Evolutionary conservation across 768 basidiomycete genomes (phyloP), one percentile per base, ranked within the genome.

Genomic region (Jaapia argillacea): DNA sequence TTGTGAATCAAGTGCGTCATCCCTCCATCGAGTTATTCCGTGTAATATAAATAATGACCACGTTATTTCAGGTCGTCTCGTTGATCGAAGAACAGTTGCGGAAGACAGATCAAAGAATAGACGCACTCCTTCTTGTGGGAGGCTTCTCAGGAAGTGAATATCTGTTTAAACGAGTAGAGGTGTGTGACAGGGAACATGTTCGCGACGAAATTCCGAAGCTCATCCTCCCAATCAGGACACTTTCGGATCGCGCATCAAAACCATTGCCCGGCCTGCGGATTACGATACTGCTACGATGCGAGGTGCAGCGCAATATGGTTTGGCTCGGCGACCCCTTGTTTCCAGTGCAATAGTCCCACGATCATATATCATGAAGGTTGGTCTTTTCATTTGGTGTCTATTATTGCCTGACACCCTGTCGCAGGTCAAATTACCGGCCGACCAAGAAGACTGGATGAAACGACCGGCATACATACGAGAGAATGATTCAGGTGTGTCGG

Each of bases 261-360:
- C 86, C 45, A 85, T 92, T 55, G 83, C 81, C 25, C 77, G 90
- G 41, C 89, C 90, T 22, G 70, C 79, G 27, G 89, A 93, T 63
- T 81, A 85, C 23, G 90, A 92, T 56, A 90, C 89, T 12, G 90
- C 90, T 2, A 92, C 89, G 1, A 65, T 84, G 44, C 81, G 88
- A 43, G 89, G 89, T 36, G 89, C 85, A n/a, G 89, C 89, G 25
- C 75, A 81, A 56, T 91, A 91, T 58, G 89, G 89, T 20, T 69
- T 91, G 21, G 82, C 86, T 16, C 74, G 79, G 41, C 70, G 78
- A 50, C 68, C 77, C 23, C 71, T 89, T 12, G 88, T 92, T 6
- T 87, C 87, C 16, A 85, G 79, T 36, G 74, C 91, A 41, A 85
- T 92, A 43, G 78, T 78, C 12, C 88, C 89, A 12, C 73, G 81